Conservation (phyloP, 495 filamentous ascomycete species). For the Venustampulla echinocandica region DNA sequence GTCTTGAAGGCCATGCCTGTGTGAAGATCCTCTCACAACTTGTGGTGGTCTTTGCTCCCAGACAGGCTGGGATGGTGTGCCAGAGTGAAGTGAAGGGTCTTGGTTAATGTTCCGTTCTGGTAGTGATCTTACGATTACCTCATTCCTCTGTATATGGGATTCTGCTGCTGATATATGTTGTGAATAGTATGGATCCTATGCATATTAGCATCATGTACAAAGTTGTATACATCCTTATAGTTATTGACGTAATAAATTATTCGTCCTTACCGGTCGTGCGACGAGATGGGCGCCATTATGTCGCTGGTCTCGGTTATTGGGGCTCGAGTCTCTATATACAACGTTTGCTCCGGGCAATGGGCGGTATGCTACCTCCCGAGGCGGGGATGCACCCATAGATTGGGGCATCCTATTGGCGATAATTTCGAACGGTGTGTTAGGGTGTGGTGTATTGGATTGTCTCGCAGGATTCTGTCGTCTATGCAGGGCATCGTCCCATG, state of each 20-base stretch:
- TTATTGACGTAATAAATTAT: neutral
- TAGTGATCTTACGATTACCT: conserved; percentile 19
- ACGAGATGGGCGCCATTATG: neutral
- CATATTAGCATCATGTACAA: conserved; percentile 8
- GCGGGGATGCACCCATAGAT: neutral
- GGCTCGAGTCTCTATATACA: neutral
- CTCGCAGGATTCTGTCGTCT: conserved; percentile 14
- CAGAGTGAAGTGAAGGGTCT: conserved; percentile 7
- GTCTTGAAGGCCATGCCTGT: conserved; percentile 28
- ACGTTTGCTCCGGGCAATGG: neutral
- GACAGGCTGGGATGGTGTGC: conserved; percentile 3
- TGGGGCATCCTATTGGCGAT: no score
- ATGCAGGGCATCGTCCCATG: conserved; percentile 28
- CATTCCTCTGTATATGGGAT: conserved; percentile 7
- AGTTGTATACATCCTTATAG: neutral
- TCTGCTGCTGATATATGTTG: conserved; percentile 7
- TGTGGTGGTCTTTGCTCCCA: conserved; percentile 17
- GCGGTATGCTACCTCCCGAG: neutral
- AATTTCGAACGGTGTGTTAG: no score
- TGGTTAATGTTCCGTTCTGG: conserved; percentile 12
- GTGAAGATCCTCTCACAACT: conserved; percentile 22
- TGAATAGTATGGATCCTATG: conserved; percentile 12
- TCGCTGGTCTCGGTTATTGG: neutral
- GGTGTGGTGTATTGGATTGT: conserved; percentile 1
- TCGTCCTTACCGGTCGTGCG: conserved; percentile 10